Evolutionary conservation across 768 basidiomycete species (phyloP).

Genomic region (Lactarius deliciosus): DNA sequence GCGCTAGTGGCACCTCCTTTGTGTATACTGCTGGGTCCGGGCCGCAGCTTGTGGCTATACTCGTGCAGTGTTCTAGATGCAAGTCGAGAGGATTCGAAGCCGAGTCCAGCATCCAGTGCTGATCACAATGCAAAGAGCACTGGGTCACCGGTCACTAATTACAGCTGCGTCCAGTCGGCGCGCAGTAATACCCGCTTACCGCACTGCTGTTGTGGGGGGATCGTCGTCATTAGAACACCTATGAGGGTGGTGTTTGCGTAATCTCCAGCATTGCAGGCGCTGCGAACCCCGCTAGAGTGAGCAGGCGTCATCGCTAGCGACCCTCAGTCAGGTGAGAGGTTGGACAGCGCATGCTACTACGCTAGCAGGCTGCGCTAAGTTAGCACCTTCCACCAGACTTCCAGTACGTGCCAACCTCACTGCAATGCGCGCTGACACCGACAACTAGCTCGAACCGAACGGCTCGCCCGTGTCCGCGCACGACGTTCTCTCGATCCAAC

Average conservation of each 20-base stretch:
- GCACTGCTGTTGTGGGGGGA: not conserved
- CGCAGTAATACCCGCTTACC: not conserved
- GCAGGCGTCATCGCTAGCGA: not conserved
- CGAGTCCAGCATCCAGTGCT: not conserved
- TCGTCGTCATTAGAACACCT: not conserved
- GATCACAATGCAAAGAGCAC: not conserved
- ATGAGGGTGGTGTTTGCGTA: not conserved
- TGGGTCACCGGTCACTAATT: no score
- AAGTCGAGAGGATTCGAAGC: not conserved
- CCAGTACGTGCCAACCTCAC: not conserved
- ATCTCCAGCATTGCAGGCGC: not conserved
- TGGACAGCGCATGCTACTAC: not conserved
- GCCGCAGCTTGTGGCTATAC: not conserved
- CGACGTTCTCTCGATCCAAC: not conserved
- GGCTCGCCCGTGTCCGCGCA: not conserved
- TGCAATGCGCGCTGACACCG: not conserved
- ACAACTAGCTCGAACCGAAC: not conserved
- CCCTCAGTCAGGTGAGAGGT: not conserved
- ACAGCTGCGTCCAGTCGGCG: not conserved
- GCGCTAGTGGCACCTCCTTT: not conserved
- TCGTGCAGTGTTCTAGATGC: not conserved
- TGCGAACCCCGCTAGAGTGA: not conserved
- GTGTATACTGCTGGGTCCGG: no score
- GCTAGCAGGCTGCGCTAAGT: not conserved
- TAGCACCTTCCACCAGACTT: not conserved